A percentile compares a stretch with the other conserved stretches of the same genome.
Evolutionary conservation across 83 land plant genomes (phyloP).

Genomic region (Thuja plicata): DNA sequence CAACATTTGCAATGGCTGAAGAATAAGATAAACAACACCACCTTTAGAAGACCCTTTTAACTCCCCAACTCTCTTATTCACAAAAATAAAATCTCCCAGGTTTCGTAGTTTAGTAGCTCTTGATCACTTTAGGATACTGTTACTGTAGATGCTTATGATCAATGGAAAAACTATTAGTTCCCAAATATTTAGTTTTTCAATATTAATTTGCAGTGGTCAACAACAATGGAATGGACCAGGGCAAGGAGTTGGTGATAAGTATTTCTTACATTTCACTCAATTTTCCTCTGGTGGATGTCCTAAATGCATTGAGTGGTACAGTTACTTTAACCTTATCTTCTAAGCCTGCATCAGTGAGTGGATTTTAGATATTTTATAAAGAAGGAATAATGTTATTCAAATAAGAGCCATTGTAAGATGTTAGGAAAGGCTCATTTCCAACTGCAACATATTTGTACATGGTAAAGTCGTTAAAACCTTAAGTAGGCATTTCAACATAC

Average conservation of each 20-base stretch:
- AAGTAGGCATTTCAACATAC: background rate
- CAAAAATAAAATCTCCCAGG: background rate
- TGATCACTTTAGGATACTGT: background rate
- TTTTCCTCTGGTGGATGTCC: no score
- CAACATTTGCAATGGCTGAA: background rate
- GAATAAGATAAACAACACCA: background rate
- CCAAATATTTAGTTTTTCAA: background rate
- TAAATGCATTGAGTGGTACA: slow-evolving; percentile 67
- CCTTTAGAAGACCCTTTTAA: background rate
- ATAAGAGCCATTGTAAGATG: slow-evolving; percentile 44
- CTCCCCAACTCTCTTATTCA: background rate
- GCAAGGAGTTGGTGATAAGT: no score
- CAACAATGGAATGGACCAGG: no score
- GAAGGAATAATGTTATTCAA: slow-evolving; percentile 36
- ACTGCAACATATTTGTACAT: slow-evolving; percentile 54
- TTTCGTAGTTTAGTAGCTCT: background rate
- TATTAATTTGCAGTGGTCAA: no score
- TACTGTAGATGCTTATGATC: background rate
- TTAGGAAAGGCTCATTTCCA: slow-evolving; percentile 64
- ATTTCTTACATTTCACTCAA: no score
- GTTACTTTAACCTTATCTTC: slow-evolving; percentile 46
- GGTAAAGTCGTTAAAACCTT: background rate
- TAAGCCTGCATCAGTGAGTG: slow-evolving; percentile 38
- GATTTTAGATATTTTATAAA: slow-evolving; percentile 46
- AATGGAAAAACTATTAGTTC: background rate